A percentile compares a stretch with the other conserved stretches of the same genome.
Conservation (phyloP, 805 yeast genomes). For the Candida maris region DNA sequence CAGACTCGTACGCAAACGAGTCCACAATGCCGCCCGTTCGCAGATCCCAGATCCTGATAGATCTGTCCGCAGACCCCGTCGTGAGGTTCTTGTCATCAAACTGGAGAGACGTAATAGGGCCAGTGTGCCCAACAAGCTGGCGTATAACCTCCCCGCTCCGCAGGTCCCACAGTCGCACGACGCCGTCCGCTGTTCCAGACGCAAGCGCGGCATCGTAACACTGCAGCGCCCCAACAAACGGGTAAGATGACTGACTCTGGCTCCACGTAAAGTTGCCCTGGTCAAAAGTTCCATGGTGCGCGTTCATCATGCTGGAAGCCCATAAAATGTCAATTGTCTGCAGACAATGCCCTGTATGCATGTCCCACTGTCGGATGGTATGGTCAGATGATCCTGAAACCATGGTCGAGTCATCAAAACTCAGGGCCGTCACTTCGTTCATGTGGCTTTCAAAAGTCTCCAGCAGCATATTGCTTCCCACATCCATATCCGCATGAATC, state of each 20-base stretch:
- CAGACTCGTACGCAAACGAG: conserved; percentile 57
- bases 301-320: conserved; percentile 42
- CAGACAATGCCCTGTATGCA: conserved; percentile 58
- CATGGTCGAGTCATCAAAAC: conserved; percentile 42
- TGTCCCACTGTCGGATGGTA: conserved; percentile 76
- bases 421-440: conserved; percentile 61
- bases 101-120: conserved; percentile 62
- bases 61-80: conserved; percentile 61
- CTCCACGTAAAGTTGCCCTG: conserved; percentile 6
- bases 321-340: conserved; percentile 69
- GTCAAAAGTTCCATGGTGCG: conserved; percentile 13
- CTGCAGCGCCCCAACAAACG: conserved; percentile 64
- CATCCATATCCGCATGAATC: conserved; percentile 17
- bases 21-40: conserved; percentile 61
- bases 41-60: conserved; percentile 69
- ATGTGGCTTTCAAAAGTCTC: conserved; percentile 60
- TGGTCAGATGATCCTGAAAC: conserved; percentile 70
- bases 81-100: conserved; percentile 63
- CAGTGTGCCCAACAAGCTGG: conserved; percentile 63
- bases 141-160: conserved; percentile 65
- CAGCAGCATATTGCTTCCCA: conserved; percentile 33
- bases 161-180: conserved; percentile 73
- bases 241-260: conserved; percentile 20
- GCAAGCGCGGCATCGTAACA: conserved; percentile 75
- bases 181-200: conserved; percentile 73